Percentiles rank a stretch among this genome's conserved stretches.
Evolutionary conservation across 2,329 filamentous ascomycete genomes (phyloP).

Genomic region (Paradendryphiella salina): DNA sequence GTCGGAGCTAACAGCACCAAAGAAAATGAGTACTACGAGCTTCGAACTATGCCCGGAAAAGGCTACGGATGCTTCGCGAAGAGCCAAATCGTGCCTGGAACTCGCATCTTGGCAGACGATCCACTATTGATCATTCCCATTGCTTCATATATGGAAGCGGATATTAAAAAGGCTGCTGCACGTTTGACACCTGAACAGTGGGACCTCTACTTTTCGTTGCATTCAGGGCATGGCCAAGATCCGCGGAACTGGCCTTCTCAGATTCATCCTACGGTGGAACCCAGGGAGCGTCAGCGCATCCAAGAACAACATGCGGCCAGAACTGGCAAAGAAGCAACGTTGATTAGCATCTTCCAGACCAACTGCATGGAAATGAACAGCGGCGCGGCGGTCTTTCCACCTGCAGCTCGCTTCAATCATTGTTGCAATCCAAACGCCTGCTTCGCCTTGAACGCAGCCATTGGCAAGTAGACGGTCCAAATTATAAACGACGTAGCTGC

Average conservation of each 20-base stretch:
- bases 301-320: conserved; percentile 40
- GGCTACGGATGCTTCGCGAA: conserved; percentile 51
- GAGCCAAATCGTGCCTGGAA: conserved; percentile 42
- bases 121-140: conserved; percentile 45
- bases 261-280: conserved; percentile 28
- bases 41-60: conserved; percentile 43
- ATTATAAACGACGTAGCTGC: conserved; percentile 38
- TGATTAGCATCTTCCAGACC: conserved; percentile 47
- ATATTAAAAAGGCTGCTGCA: conserved; percentile 37
- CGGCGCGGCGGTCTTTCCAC: conserved; percentile 43
- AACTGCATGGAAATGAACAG: conserved; percentile 47
- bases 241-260: conserved; percentile 30
- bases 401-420: conserved; percentile 49
- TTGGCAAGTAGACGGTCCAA: conserved; percentile 41
- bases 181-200: conserved; percentile 26
- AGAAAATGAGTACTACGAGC: conserved; percentile 34
- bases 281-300: conserved; percentile 30
- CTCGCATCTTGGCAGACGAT: conserved; percentile 47
- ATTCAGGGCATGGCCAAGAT: conserved; percentile 37
- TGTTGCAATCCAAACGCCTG: conserved; percentile 48
- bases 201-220: conserved; percentile 33
- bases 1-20: not conserved
- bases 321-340: conserved; percentile 22
- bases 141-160: conserved; percentile 37
- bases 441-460: conserved; percentile 42